Evolutionary conservation across 768 basidiomycete genomes (phyloP), one percentile per base, ranked within the genome.

Genomic region (Agaricus bisporus): DNA sequence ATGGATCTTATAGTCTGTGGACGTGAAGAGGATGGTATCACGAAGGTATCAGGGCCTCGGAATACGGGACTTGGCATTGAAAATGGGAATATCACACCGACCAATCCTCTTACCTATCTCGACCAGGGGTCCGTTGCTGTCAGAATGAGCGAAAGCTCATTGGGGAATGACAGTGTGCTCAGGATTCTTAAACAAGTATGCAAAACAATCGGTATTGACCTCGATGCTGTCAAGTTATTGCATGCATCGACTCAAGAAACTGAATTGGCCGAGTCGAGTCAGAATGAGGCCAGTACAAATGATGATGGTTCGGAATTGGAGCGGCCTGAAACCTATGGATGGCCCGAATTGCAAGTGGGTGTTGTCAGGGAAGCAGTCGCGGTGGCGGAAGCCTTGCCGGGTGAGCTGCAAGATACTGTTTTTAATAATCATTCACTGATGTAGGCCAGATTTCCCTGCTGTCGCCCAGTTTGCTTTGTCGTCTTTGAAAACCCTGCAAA

Each of bases 291-390:
- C 8, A 70, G 72, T 32, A 68, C 70, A 17, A 65, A 70, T 28
- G 72, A 68, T 22, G 53, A 54, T 54, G 53, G 39, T 9, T 22
- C 41, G 32, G 41, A 14, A 25, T 15, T 22, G 7, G 46, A 41
- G 15, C 47, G 47, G 6, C 17, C 3, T 35, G 81, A 83, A 57
- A 68, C 78, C 4, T 90, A 84, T 64, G 97, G 97, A 4, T 98
- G 95, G 95, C 87, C 94, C 2, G 91, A 94, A 65, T 73, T 99
- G 38, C 95, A 97, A 71, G 81, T 98, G 15, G 93, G 92, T 20
- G 83, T 95, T n/a, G 76, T 98, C 18, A 81, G 92, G 36, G 97
- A 98, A 65, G 91, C 93, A 0, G 85, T 98, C 18, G 85, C 88
- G 0, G 84, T 98, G 2, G 90, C 92, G 1, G 92, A 98, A 67